Evolutionary conservation across 2,329 filamentous ascomycete species (phyloP), one percentile per base, ranked within the genome.

Genomic region (Penicillium corylophilum): DNA sequence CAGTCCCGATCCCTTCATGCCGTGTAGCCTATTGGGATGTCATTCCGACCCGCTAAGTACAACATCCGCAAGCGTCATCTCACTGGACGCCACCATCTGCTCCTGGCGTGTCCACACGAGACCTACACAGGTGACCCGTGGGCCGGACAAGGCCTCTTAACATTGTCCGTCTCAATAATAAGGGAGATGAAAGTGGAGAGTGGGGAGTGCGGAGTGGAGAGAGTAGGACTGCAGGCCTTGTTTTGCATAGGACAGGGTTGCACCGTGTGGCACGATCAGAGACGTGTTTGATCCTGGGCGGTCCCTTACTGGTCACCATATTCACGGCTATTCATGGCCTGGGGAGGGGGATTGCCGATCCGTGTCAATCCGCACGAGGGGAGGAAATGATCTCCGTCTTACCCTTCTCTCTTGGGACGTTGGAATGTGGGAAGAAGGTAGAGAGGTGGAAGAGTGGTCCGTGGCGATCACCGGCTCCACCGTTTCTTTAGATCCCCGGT

Each of bases 401-500:
- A 12, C 16, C 9, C 18, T 38, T 20, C 35, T 20, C 9, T 20
- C 13, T 38, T 18, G 12, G 35, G 35, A 9, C 5, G 31, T 7
- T 20, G 35, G 35, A 38, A 38, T 38, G 22, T 24, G 39, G 42
- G 33, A 42, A 49, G 44, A 55, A 49, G 50, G 48, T 51, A 38
- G 44, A 36, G 20, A 16, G 9, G 23, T 10, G 13, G 20, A 42
- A 35, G 44, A 24, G 55, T 56, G 55, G 55, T 53, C 50, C 55
- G 52, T 54, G 48, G 44, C 52, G 55, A 57, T 57, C 55, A 33
- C 43, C 42, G 55, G 48, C 53, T 59, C 57, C 54, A 51, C 53
- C 40, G 42, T 49, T 54, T 51, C 31, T 50, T 58, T 40, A 16
- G 40, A 54, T 38, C 40, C 46, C 46, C 46, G 53, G 48, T 56